Conservation (phyloP, 139 green algal genomes). For the Yamagishiella unicocca region DNA sequence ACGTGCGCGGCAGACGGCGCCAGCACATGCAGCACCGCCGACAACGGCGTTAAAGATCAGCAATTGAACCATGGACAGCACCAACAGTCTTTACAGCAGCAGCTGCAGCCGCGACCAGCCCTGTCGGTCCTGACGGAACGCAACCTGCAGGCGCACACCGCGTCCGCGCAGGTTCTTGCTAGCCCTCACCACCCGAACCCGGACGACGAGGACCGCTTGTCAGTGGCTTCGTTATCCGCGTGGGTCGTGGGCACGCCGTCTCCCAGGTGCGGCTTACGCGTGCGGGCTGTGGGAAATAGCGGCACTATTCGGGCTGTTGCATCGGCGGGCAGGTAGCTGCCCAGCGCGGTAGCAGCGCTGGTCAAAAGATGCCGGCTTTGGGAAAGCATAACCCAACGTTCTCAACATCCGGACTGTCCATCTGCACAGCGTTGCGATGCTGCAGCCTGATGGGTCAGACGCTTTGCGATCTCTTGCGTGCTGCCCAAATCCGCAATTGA, state of each 20-base stretch:
- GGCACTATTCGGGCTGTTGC: too few species aligned
- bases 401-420: too few species aligned
- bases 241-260: background rate
- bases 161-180: background rate
- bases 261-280: background rate
- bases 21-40: background rate
- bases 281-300: too few species aligned
- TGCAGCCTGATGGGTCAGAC: too few species aligned
- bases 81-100: background rate
- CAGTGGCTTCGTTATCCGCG: constrained; percentile 1
- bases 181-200: background rate
- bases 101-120: background rate
- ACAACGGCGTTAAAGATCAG: background rate
- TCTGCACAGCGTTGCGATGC: too few species aligned
- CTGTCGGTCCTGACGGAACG: background rate
- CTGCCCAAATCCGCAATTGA: too few species aligned
- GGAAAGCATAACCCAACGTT: too few species aligned
- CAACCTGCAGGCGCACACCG: constrained; percentile 8
- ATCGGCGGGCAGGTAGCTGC: too few species aligned
- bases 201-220: constrained; percentile 4
- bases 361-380: too few species aligned
- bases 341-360: too few species aligned
- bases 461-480: too few species aligned
- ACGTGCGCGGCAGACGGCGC: background rate
- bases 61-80: background rate